Evolutionary conservation across 2,329 filamentous ascomycete species (phyloP), one percentile per base, ranked within the genome.

Genomic region (Lasiodiplodia citricola): DNA sequence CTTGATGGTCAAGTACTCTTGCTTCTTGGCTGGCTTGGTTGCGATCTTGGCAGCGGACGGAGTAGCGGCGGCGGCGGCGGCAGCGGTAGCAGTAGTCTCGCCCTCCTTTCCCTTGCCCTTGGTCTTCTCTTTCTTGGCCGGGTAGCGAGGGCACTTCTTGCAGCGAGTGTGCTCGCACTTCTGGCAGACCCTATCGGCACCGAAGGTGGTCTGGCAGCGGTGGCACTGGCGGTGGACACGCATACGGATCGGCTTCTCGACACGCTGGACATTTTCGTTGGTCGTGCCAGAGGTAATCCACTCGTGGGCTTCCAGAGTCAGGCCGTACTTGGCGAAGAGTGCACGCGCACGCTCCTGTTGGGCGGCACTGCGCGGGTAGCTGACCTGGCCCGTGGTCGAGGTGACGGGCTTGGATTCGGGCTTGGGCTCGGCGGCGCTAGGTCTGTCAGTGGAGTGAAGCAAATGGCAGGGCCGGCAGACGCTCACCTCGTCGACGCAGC

Each of bases 141-240:
- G 94, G 74, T 91, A 88, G 67, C 92, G 89, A 35, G 89, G 87
- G 78, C 94, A 97, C 75, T 91, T 89, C 76, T 88, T 91, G 87
- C 94, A 97, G 72, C 92, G 88, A 57, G 84, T 84, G 81, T 97
- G 94, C 73, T 91, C 86, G 82, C 94, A 97, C 72, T 87, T 88
- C 72, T 86, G 80, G 80, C 94, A 97, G 70, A 91, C 85, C 81
- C 91, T 93, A 74, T 90, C 87, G 23, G 87, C 80, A 68, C 91
- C 90, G 78, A 95, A 97, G 28, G 87, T 87, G 16, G 90, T 88
- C 69, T 90, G 87, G 83, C 94, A 97, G 73, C 88, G 86, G 80
- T 97, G 94, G 80, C 94, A 97, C 71, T 87, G 90, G 73, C 90
- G 88, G 78, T 92, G 91, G 66, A 94, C 87, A 66, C 92, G 89